Evolutionary conservation across 352 stramenopile species (phyloP).

Genomic region (Ophiocytium majus): DNA sequence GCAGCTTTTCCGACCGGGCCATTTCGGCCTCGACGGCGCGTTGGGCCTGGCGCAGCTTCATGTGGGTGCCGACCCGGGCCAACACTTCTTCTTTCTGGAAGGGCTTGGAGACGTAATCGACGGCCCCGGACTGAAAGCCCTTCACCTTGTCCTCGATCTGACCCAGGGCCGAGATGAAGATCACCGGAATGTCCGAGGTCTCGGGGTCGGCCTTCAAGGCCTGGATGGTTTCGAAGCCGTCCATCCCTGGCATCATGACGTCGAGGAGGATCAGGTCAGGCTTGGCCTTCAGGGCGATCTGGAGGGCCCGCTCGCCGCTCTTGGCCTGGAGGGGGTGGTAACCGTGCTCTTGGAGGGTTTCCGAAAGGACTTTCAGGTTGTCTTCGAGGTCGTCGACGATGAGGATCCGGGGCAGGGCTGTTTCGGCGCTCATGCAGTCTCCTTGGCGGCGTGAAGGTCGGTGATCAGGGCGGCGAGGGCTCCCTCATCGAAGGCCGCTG

Average conservation of each 20-base stretch:
- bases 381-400: no score
- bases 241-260: constrained; percentile 6
- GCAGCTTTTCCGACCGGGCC: not conserved
- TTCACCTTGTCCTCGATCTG: not conserved
- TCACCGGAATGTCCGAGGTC: not conserved
- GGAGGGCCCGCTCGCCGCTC: not conserved
- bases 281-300: not conserved
- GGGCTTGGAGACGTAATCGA: not conserved
- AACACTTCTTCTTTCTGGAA: no score
- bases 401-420: no score
- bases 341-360: not conserved
- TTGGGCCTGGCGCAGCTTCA: no score
- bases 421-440: no score
- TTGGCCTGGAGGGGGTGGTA: not conserved
- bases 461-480: no score
- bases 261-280: not conserved
- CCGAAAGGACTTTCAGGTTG: no score
- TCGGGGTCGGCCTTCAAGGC: not conserved
- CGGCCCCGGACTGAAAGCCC: not conserved
- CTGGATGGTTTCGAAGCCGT: not conserved
- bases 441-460: no score
- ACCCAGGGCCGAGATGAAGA: not conserved
- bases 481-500: no score
- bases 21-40: no score
- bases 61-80: no score